Percentiles rank a stretch among this genome's conserved stretches.
phyloP scores from a whole-genome alignment of 2,329 filamentous ascomycete genomes.

The Hypoxylon sp. region DNA sequence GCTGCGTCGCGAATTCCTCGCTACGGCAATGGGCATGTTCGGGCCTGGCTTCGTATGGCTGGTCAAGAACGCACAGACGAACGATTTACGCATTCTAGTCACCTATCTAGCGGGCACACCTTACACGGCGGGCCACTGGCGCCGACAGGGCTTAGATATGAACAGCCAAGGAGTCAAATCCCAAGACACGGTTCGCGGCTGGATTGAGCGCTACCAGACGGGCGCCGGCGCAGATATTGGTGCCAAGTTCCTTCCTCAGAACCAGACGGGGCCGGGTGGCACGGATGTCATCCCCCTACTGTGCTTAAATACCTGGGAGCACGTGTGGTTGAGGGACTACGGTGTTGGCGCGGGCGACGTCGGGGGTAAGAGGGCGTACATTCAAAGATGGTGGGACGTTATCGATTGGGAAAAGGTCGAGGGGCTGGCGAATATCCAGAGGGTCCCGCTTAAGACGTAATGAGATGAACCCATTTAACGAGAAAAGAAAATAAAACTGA shows the following conservation, averaged over 20 bases:
- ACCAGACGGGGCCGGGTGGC: constrained; percentile 72
- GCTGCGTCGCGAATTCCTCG: constrained; percentile 82
- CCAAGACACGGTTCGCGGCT: constrained; percentile 54
- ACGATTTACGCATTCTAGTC: constrained; percentile 76
- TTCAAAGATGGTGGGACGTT: constrained; percentile 87
- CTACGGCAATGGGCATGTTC: constrained; percentile 91
- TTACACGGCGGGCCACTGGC: constrained; percentile 86
- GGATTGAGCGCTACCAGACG: constrained; percentile 58
- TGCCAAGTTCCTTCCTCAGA: constrained; percentile 34
- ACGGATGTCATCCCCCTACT: constrained; percentile 81
- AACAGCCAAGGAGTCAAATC: constrained; percentile 69
- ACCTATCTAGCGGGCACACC: constrained; percentile 95
- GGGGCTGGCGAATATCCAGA: constrained; percentile 52
- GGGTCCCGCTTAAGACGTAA: constrained; percentile 3
- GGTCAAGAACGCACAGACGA: constrained; percentile 69
- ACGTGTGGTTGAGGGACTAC: constrained; percentile 90
- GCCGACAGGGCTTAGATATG: constrained; percentile 78
- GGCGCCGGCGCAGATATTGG: constrained; percentile 49
- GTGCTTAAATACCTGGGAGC: constrained; percentile 97
- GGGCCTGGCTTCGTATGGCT: constrained; percentile 98
- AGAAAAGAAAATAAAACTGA: background rate
- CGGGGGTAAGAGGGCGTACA: constrained; percentile 80
- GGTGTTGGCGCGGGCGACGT: constrained; percentile 70
- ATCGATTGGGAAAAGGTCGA: constrained; percentile 88
- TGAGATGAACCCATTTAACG: background rate